Base-by-base conservation (phyloP, 1,139 yeast genomes). In the Candida sp. region DNA sequence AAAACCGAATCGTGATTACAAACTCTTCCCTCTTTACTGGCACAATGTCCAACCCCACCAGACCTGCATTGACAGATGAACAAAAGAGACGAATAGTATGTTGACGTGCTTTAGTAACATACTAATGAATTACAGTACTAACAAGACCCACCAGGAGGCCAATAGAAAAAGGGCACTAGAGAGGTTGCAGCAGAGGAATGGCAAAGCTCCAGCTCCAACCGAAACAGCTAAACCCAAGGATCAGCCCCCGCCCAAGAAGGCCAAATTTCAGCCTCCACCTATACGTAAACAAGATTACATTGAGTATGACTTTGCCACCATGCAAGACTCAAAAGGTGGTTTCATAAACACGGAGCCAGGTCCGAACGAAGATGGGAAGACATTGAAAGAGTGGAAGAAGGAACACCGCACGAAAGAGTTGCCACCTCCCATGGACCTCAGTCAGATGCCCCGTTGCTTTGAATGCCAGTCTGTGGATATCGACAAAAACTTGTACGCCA, bases 311-410 rank as follows among this genome's bases (percentile, higher is more conserved):
- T 83, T 96, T 59, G 83, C 98, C 3, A 89, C 93, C 23, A 89
- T 96, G 90, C 83, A 84, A 56, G 98, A 96, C 63, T 75, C 91
- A 2, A 81, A 84, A 60, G 98, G 98, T 59, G 99, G 99, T 12
- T 94, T 88, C 63, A 76, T 93, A 46, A 79, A 78, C 9, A 84
- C 78, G 32, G 68, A 67, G n/a, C 50, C 11, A 61, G 62, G 25
- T 62, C 62, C 5, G 54, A 63, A 78, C 8, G 78, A 79, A 61
- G 52, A 53, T 25, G 55, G 52, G 12, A 51, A 53, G 27, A 75
- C 86, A 1, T 72, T 90, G 35, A 90, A 88, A 34, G 91, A 89
- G 49, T 90, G 98, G 97, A 83, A 85, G 63, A 84, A 80, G 46
- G 83, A 84, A 56, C 88, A 74, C 48, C 56, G 75, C 4, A 74